Percentiles rank a stretch among this genome's conserved stretches.
These are phyloP conservation scores for Apostasia shenzhenica DNA, from an alignment of 106 monocot species.

Conservation along the genomic window DNA sequence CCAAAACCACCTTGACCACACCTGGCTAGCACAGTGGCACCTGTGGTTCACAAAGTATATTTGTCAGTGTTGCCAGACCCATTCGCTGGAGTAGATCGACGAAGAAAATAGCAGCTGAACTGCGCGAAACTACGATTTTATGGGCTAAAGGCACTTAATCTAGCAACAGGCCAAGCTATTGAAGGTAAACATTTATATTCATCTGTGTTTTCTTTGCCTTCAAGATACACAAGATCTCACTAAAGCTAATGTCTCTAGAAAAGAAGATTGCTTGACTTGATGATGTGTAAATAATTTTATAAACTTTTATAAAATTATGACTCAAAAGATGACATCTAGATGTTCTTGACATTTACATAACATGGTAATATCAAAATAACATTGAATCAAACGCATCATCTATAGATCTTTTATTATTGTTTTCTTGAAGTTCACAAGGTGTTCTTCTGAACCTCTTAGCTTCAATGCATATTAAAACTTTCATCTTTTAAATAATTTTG, in stretches of 20 bases:
- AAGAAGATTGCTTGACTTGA: no score
- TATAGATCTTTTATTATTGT: no score
- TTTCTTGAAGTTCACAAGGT: no score
- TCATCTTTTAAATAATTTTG: no score
- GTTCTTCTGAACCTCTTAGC: no score
- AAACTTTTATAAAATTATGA: no score
- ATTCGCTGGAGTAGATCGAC: slow-evolving; percentile 3
- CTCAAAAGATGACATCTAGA: no score
- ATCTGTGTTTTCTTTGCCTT: slow-evolving; percentile 13
- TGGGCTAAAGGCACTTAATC: slow-evolving; percentile 59
- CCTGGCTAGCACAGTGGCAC: slow-evolving; percentile 32
- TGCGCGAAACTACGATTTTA: slow-evolving; percentile 27
- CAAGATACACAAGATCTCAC: slow-evolving; percentile 21
- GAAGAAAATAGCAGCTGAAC: slow-evolving; percentile 6
- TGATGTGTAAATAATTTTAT: no score
- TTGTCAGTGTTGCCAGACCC: slow-evolving; percentile 10
- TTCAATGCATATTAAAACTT: no score
- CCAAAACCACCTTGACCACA: slow-evolving; percentile 75
- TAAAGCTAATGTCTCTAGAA: slow-evolving; percentile 21
- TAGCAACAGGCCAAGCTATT: slow-evolving; percentile 59
- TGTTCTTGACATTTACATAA: no score
- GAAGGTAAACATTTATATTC: slow-evolving; percentile 39
- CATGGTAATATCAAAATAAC: no score
- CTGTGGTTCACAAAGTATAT: slow-evolving; percentile 30
- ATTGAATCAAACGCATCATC: no score